Evolutionary conservation across 176 grass and related monocot species (phyloP), one percentile per base, ranked within the genome.

Genomic region (Typha latifolia): DNA sequence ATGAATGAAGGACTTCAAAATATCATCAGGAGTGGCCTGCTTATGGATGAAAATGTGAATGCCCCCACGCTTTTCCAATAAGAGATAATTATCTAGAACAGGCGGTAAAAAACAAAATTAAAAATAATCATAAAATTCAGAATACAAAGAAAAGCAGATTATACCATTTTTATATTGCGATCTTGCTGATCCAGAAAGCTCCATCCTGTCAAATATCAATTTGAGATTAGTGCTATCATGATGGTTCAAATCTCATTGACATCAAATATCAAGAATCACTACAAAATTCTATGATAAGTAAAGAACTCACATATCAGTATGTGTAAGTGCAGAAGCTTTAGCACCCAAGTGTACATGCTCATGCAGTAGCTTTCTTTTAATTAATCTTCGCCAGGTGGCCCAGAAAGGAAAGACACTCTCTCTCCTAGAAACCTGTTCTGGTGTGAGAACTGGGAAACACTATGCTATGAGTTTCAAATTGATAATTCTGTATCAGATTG

Each of bases 361-460:
- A 72, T 89, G 74, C n/a, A 80, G 71, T 68, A 89, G 80, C 72
- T 89, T 86, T 62, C 48, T 52, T 53, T 66, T 75, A 71, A 75
- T 63, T 29, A 86, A 64, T 69, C 75, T 89, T 32, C 70, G 76
- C 80, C 77, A 89, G 67, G 43, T 92, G 62, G 85, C 66, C 93
- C 88, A 87, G 67, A 78, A 77, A 15, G 88, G 93, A 71, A 97
- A 70, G 77, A 97, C 86, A 62, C 91, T 88, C 53, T 97, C 93
- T 79, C 66, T 77, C 66, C 76, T 81, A 47, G 93, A 92, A 63
- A 89, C 70, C 72, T 92, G 72, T 27, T 82, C 50, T 12, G 85
- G 82, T 75, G 81, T 71, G 65, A 92, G 80, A 72, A 89, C 88
- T 97, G 66, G 16, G 29, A 84, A 86, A 21, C 66, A 48, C n/a